Evolutionary conservation across 1,139 yeast species (phyloP).

Genomic region (Hemisphaericaspora xylanilytica): DNA sequence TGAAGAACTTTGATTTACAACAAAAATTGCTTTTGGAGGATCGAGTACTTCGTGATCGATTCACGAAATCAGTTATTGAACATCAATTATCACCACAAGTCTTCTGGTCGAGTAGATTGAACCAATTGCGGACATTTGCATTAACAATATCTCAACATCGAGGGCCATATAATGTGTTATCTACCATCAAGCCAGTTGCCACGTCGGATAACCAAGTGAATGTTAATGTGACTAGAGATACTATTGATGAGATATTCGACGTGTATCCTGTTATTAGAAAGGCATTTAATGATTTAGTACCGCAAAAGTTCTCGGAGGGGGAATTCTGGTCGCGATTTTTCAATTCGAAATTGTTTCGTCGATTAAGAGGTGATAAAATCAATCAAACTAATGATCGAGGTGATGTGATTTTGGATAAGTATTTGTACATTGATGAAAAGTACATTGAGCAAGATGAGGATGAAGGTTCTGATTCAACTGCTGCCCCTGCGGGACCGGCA

Average conservation of each 20-base stretch:
- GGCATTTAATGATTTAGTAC: conserved; percentile 89
- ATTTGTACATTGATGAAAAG: conserved; percentile 58
- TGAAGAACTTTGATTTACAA: conserved; percentile 74
- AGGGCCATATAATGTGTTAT: conserved; percentile 91
- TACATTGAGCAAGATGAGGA: conserved; percentile 38
- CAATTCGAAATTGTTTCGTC: conserved; percentile 80
- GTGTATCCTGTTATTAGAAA: conserved; percentile 91
- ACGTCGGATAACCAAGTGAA: conserved; percentile 88
- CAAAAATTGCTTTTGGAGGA: conserved; percentile 73
- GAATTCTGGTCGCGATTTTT: conserved; percentile 98
- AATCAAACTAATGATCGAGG: conserved; percentile 70
- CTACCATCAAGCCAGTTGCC: conserved; percentile 91
- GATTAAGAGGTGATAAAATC: conserved; percentile 85
- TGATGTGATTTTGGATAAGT: conserved; percentile 81
- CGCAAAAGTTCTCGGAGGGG: conserved; percentile 73
- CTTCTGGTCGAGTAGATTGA: conserved; percentile 86
- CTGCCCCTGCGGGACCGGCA: background rate
- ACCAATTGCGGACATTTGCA: conserved; percentile 80
- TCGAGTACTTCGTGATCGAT: conserved; percentile 66
- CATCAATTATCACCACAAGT: conserved; percentile 74
- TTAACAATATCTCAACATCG: conserved; percentile 77
- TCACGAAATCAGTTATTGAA: conserved; percentile 84
- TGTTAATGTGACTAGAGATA: conserved; percentile 87
- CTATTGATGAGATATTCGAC: conserved; percentile 83
- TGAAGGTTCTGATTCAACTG: background rate